Conservation (phyloP, 2,329 filamentous ascomycete genomes). For the Diaporthe vaccinii region DNA sequence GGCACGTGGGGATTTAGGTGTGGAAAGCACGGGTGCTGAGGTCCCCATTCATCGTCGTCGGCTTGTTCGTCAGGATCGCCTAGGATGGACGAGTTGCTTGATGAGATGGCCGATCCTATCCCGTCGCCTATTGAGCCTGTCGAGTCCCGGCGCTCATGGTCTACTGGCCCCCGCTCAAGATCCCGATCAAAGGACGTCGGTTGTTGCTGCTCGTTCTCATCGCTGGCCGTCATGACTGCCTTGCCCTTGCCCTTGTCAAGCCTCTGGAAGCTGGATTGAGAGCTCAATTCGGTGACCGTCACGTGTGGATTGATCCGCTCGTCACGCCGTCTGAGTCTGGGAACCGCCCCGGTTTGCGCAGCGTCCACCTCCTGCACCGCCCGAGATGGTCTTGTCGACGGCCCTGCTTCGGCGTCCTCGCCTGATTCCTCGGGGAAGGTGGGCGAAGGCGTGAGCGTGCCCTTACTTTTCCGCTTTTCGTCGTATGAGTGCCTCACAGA, state of each 20-base stretch:
- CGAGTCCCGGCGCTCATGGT: slow-evolving; percentile 59
- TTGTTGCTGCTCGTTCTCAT: slow-evolving; percentile 48
- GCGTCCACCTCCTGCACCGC: slow-evolving; percentile 42
- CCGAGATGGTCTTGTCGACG: slow-evolving; percentile 33
- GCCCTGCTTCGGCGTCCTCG: slow-evolving; percentile 42
- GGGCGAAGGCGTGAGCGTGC: slow-evolving; percentile 50
- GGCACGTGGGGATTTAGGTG: slow-evolving; percentile 94
- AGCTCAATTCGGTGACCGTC: neutral
- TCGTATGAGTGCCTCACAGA: slow-evolving; percentile 69
- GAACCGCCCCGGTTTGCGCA: slow-evolving; percentile 49
- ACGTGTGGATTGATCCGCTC: slow-evolving; percentile 26
- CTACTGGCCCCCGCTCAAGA: slow-evolving; percentile 67
- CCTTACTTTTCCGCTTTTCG: slow-evolving; percentile 54
- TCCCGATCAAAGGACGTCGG: slow-evolving; percentile 60
- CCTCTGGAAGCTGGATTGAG: neutral
- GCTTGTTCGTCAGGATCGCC: slow-evolving; percentile 74
- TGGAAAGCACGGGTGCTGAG: slow-evolving; percentile 93
- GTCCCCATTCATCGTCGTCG: slow-evolving; percentile 88
- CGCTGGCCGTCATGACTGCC: slow-evolving; percentile 57
- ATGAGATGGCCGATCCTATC: slow-evolving; percentile 68
- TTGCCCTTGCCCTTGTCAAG: slow-evolving; percentile 66
- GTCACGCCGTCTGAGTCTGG: slow-evolving; percentile 23
- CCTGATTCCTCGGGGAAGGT: slow-evolving; percentile 42
- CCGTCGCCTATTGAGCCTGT: slow-evolving; percentile 63
- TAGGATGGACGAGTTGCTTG: slow-evolving; percentile 72